These are phyloP conservation scores for Claviceps pusilla DNA, from an alignment of 2,329 filamentous ascomycete species.

Conservation along the genomic window DNA sequence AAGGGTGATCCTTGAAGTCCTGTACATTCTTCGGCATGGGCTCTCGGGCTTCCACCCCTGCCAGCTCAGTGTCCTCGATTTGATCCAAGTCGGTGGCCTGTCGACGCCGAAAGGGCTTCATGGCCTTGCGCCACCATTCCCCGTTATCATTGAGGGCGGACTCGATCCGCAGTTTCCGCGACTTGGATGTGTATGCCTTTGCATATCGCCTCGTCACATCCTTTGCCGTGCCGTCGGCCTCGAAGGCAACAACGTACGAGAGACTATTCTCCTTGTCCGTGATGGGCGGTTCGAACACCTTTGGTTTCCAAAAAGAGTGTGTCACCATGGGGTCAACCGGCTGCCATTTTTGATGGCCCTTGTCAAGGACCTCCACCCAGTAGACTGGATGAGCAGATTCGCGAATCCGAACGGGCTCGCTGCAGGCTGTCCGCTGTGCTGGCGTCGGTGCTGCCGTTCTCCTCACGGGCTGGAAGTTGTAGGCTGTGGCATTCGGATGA, in stretches of 20 bases:
- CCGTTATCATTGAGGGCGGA: slow-evolving; percentile 30
- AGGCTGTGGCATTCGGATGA: slow-evolving; percentile 39
- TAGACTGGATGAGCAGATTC: slow-evolving; percentile 74
- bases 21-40: slow-evolving; percentile 73
- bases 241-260: slow-evolving; percentile 73
- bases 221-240: slow-evolving; percentile 58
- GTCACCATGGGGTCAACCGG: slow-evolving; percentile 76
- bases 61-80: slow-evolving; percentile 66
- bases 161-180: slow-evolving; percentile 67
- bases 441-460: slow-evolving; percentile 14
- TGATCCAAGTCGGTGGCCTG: slow-evolving; percentile 54
- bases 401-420: slow-evolving; percentile 30
- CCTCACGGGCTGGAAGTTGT: slow-evolving; percentile 28
- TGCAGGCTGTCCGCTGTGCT: slow-evolving; percentile 16
- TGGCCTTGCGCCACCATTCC: slow-evolving; percentile 38
- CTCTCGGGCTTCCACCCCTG: slow-evolving; percentile 56
- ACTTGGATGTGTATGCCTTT: slow-evolving; percentile 84
- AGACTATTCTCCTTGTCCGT: slow-evolving; percentile 63
- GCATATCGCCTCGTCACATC: slow-evolving; percentile 83
- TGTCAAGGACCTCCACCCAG: slow-evolving; percentile 87
- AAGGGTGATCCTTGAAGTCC: slow-evolving; percentile 75
- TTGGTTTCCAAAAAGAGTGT: slow-evolving; percentile 55
- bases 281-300: slow-evolving; percentile 67
- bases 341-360: slow-evolving; percentile 81
- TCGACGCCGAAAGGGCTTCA: slow-evolving; percentile 31